Evolutionary conservation across 768 basidiomycete species (phyloP).

Genomic region (Gyrodon lividus): DNA sequence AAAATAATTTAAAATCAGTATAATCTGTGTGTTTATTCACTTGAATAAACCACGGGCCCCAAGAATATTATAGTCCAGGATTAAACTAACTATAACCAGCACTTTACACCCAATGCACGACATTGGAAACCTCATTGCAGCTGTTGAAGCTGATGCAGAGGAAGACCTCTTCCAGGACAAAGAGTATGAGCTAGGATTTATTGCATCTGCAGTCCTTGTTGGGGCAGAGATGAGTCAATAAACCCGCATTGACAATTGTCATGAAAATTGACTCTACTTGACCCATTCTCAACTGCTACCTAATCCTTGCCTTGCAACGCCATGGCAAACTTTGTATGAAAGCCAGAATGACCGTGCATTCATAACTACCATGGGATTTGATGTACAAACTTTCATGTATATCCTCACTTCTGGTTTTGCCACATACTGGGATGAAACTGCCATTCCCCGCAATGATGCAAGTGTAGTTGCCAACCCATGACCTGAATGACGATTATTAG

Average conservation of each 20-base stretch:
- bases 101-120: not conserved
- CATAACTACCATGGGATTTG: constrained; percentile 47
- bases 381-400: constrained; percentile 36
- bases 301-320: constrained; percentile 32
- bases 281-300: constrained; percentile 25
- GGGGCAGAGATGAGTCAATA: not conserved
- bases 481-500: constrained; percentile 24
- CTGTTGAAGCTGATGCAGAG: not conserved
- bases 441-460: constrained; percentile 35
- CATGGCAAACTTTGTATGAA: constrained; percentile 36
- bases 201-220: not conserved
- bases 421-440: constrained; percentile 11
- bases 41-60: not conserved
- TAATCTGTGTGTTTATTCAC: not conserved
- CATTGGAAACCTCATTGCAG: not conserved
- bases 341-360: constrained; percentile 37
- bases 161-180: not conserved
- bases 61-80: not conserved
- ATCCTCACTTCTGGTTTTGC: constrained; percentile 37
- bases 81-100: not conserved
- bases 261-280: not conserved
- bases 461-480: constrained; percentile 21
- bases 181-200: not conserved
- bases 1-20: not conserved
- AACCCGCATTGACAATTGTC: not conserved